Percentiles rank a stretch among this genome's conserved stretches.
Conservation (phyloP, 441 rosid genomes). For the Populus hybrid region DNA sequence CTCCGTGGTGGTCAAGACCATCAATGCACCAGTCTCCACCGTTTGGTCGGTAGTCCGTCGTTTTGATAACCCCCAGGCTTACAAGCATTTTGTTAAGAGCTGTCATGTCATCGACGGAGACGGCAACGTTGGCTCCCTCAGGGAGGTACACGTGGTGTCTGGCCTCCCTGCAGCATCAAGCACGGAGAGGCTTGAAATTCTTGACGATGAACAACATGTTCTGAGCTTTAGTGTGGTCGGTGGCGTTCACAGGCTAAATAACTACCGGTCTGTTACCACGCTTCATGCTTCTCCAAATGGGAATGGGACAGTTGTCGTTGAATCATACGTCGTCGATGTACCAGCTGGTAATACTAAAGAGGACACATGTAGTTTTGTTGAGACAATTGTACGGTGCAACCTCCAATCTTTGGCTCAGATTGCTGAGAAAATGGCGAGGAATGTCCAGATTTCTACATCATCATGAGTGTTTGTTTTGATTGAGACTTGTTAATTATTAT, state of each 20-base stretch:
- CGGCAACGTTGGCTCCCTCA: constrained; percentile 58
- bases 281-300: constrained; percentile 44
- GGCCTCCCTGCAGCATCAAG: constrained; percentile 73
- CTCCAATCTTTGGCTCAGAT: constrained; percentile 66
- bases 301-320: constrained; percentile 53
- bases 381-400: constrained; percentile 72
- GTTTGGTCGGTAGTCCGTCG: constrained; percentile 80
- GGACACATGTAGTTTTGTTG: constrained; percentile 62
- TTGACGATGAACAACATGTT: constrained; percentile 72
- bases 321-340: constrained; percentile 78
- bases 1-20: constrained; percentile 51
- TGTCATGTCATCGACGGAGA: constrained; percentile 63
- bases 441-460: not conserved
- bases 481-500: not conserved
- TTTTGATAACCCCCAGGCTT: constrained; percentile 69
- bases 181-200: constrained; percentile 69
- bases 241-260: constrained; percentile 70
- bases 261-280: constrained; percentile 74
- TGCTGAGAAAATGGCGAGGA: constrained; percentile 46
- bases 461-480: not conserved
- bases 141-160: constrained; percentile 67
- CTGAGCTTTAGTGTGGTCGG: constrained; percentile 73
- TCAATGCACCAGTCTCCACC: constrained; percentile 50
- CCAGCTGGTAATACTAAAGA: constrained; percentile 69
- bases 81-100: constrained; percentile 70